These are phyloP conservation scores for Rhododendron williamsianum DNA, from an alignment of 148 eudicot species.

Conservation along the genomic window DNA sequence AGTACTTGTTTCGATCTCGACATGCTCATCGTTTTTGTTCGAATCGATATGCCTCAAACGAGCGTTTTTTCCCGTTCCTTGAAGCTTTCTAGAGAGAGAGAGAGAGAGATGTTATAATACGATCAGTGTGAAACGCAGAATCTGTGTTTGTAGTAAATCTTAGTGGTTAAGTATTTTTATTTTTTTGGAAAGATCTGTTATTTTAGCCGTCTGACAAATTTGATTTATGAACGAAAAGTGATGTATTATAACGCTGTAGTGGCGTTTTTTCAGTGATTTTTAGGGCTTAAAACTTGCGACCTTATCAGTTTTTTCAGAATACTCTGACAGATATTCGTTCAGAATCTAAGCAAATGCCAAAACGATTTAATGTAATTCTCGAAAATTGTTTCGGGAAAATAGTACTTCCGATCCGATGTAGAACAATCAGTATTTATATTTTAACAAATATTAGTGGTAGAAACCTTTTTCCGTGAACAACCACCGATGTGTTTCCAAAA, in stretches of 20 bases:
- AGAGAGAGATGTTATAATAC: not conserved
- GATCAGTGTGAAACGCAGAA: not conserved
- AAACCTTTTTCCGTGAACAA: not conserved
- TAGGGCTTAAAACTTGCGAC: not conserved
- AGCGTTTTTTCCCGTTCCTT: not conserved
- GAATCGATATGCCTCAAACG: not conserved
- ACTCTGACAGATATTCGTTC: not conserved
- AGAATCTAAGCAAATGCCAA: not conserved
- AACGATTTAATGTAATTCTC: not conserved
- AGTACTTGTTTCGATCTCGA: not conserved
- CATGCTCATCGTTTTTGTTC: not conserved
- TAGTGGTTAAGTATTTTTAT: not conserved
- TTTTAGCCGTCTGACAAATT: not conserved
- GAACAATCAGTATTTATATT: not conserved
- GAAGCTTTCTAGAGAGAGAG: not conserved
- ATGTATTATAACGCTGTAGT: not conserved
- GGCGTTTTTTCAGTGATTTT: not conserved
- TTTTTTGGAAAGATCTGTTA: not conserved
- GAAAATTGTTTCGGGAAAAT: not conserved
- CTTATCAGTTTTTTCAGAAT: not conserved
- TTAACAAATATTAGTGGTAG: not conserved
- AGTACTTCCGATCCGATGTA: not conserved
- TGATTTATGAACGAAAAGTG: not conserved
- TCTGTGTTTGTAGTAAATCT: not conserved
- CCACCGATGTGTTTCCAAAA: not conserved